These are phyloP conservation scores for Colletotrichum siamense DNA, from an alignment of 2,329 filamentous ascomycete genomes.

Conservation along the genomic window DNA sequence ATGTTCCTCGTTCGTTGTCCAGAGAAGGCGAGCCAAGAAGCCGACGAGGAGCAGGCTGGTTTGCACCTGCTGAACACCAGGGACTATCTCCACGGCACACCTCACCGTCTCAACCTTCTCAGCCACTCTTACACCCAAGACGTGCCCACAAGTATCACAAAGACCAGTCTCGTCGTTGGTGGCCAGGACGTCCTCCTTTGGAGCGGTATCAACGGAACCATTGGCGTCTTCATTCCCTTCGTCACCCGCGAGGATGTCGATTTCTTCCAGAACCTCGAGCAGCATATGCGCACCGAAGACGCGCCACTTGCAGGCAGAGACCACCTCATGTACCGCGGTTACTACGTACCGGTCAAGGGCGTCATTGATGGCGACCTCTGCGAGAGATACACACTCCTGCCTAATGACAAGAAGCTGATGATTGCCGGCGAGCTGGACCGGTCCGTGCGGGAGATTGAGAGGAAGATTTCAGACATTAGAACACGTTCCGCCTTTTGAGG, in stretches of 20 bases:
- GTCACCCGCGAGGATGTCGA: constrained; percentile 91
- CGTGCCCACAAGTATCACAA: constrained; percentile 88
- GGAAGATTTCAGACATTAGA: constrained; percentile 81
- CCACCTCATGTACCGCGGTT: constrained; percentile 93
- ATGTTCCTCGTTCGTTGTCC: constrained; percentile 91
- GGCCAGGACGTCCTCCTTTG: constrained; percentile 91
- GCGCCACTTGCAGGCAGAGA: constrained; percentile 89
- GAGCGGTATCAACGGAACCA: constrained; percentile 92
- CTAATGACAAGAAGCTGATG: constrained; percentile 90
- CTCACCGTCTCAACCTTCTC: constrained; percentile 84
- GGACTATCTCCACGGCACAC: constrained; percentile 86
- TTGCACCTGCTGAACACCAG: constrained; percentile 91
- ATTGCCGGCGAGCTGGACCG: constrained; percentile 93
- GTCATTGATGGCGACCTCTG: constrained; percentile 97
- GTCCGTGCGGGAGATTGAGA: constrained; percentile 90
- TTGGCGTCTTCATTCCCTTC: constrained; percentile 93
- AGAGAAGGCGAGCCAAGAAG: constrained; percentile 82
- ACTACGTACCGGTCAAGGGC: constrained; percentile 96
- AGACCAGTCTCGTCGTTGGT: constrained; percentile 87
- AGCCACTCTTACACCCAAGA: constrained; percentile 92
- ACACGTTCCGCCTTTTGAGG: constrained; percentile 63
- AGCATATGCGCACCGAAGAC: constrained; percentile 85
- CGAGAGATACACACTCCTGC: constrained; percentile 84
- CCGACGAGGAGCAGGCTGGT: constrained; percentile 90
- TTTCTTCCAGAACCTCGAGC: constrained; percentile 95